These are phyloP conservation scores for Xylariaceae sp. DNA, from an alignment of 2,329 filamentous ascomycete species.

Conservation along the genomic window DNA sequence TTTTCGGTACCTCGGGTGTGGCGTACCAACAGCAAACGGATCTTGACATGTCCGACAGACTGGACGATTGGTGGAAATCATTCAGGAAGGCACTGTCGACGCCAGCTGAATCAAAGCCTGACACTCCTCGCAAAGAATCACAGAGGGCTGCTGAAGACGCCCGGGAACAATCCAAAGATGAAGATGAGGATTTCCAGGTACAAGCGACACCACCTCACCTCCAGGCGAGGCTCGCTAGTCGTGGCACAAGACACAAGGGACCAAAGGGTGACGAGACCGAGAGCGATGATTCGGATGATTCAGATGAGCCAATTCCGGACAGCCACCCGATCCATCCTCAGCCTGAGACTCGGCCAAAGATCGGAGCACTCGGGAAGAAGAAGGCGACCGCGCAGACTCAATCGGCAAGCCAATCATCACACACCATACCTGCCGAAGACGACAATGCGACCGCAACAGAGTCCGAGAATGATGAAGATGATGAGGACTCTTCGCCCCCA, in stretches of 20 bases:
- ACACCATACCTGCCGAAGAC: constrained; percentile 20
- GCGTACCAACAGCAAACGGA: constrained; percentile 29
- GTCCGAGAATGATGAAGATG: constrained; percentile 19
- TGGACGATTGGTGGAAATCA: constrained; percentile 51
- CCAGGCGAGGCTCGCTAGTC: constrained; percentile 25
- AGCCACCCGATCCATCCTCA: constrained; percentile 12
- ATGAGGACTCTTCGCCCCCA: constrained; percentile 13
- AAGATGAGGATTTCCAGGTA: constrained; percentile 52
- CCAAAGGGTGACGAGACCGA: constrained; percentile 15
- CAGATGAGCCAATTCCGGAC: constrained; percentile 16
- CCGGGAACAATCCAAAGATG: constrained; percentile 24
- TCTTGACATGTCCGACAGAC: constrained; percentile 31
- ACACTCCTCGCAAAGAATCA: constrained; percentile 11
- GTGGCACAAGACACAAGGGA: constrained; percentile 1
- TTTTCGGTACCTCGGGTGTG: constrained; percentile 40
- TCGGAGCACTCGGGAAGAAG: constrained; percentile 22
- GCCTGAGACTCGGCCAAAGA: constrained; percentile 15
- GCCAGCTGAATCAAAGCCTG: constrained; percentile 18
- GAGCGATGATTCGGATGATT: constrained; percentile 19
- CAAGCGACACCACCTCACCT: constrained; percentile 46
- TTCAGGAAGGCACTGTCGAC: constrained; percentile 32
- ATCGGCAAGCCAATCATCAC: constrained; percentile 24
- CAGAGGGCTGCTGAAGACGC: constrained; percentile 15
- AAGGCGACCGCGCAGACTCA: constrained; percentile 10
- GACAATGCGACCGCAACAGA: constrained; percentile 31